A percentile compares a stretch with the other conserved stretches of the same genome.
These are phyloP conservation scores for Ceratocystiopsis sp. DNA, from an alignment of 2,329 filamentous ascomycete species.

Conservation along the genomic window DNA sequence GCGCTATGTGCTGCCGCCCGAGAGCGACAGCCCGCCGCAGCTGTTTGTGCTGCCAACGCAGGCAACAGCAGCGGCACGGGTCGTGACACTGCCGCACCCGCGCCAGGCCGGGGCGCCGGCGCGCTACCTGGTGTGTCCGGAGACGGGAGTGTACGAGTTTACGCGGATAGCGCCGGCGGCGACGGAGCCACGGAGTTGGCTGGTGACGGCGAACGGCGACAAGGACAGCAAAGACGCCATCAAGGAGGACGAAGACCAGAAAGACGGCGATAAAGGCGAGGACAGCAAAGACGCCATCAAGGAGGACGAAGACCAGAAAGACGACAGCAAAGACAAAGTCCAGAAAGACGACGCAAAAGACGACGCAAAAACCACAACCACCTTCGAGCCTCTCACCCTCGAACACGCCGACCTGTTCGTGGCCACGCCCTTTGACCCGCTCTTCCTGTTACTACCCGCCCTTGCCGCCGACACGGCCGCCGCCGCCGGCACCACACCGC, in stretches of 20 bases:
- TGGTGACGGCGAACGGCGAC: slow-evolving; percentile 21
- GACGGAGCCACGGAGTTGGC: slow-evolving; percentile 41
- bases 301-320: no score
- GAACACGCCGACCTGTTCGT: slow-evolving; percentile 61
- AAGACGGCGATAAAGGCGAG: no score
- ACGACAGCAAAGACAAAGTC: no score
- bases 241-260: no score
- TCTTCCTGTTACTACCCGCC: slow-evolving; percentile 69
- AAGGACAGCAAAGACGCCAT: neutral
- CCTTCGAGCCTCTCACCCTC: slow-evolving; percentile 28
- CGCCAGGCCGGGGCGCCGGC: slow-evolving; percentile 31
- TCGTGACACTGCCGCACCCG: slow-evolving; percentile 44
- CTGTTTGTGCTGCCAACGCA: slow-evolving; percentile 45
- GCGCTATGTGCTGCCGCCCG: slow-evolving; percentile 24
- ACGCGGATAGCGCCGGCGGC: slow-evolving; percentile 37
- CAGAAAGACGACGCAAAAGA: slow-evolving; percentile 4
- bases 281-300: no score
- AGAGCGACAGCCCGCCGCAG: slow-evolving; percentile 27
- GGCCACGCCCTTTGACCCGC: slow-evolving; percentile 65
- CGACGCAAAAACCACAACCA: slow-evolving; percentile 8
- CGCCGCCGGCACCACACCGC: slow-evolving; percentile 21
- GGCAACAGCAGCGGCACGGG: slow-evolving; percentile 34
- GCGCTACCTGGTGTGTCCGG: slow-evolving; percentile 45
- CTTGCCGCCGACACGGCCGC: slow-evolving; percentile 29
- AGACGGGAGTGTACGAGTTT: slow-evolving; percentile 48